Conservation (phyloP, 257 asterid genomes). For the Knoxia roxburghii region DNA sequence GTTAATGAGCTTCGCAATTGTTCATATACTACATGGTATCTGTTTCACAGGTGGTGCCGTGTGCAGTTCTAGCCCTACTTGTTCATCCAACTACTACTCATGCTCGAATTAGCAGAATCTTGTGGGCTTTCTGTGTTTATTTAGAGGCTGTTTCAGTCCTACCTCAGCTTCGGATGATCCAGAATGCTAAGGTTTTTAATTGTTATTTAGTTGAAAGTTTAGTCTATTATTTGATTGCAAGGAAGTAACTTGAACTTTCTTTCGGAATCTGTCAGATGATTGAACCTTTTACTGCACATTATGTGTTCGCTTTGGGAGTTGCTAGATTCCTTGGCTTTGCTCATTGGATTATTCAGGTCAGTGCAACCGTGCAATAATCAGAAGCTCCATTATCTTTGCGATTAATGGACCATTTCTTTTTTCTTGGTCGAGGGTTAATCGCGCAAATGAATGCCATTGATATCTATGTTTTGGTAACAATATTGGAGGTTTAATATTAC, state of each 20-base stretch:
- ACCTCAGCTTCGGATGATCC: slow-evolving; percentile 93
- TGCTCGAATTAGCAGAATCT: slow-evolving; percentile 34
- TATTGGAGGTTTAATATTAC: not conserved
- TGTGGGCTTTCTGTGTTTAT: slow-evolving; percentile 84
- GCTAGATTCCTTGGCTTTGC: slow-evolving; percentile 83
- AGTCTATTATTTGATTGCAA: not conserved
- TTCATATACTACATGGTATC: not conserved
- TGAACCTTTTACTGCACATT: slow-evolving; percentile 89
- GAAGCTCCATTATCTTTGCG: not conserved
- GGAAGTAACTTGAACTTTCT: not conserved
- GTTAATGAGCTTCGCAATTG: not conserved
- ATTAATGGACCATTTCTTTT: not conserved
- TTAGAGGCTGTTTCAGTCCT: slow-evolving; percentile 74
- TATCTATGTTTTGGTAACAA: not conserved
- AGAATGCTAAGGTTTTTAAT: slow-evolving; percentile 63
- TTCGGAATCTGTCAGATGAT: slow-evolving; percentile 46
- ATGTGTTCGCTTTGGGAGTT: slow-evolving; percentile 83
- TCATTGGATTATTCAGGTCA: slow-evolving; percentile 92
- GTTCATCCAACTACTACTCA: slow-evolving; percentile 61
- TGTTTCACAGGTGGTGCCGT: slow-evolving; percentile 49
- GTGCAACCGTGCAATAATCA: slow-evolving; percentile 1
- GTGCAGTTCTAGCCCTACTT: slow-evolving; percentile 51
- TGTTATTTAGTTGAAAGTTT: not conserved
- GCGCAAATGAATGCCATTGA: not conserved
- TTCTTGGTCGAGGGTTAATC: not conserved